phyloP scores from a whole-genome alignment of 148 eudicot genomes.

The Heliamphora exappendiculata region DNA sequence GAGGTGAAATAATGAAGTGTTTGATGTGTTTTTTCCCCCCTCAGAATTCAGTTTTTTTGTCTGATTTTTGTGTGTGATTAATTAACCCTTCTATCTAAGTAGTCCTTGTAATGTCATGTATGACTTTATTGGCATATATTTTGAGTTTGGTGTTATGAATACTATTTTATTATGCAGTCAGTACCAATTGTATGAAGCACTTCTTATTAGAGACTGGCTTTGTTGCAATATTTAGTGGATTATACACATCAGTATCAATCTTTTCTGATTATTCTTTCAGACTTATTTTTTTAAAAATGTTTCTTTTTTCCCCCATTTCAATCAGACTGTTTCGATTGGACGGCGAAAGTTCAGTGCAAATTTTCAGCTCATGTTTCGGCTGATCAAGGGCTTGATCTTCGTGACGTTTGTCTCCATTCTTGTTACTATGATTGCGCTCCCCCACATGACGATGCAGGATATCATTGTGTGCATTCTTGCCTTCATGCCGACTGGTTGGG shows the following conservation, averaged over 20 bases:
- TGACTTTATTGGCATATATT: not conserved
- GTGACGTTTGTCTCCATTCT: slow-evolving; percentile 37
- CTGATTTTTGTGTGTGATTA: slow-evolving; percentile 34
- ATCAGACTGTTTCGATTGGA: slow-evolving; percentile 48
- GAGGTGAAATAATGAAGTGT: not conserved
- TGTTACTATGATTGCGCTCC: slow-evolving; percentile 48
- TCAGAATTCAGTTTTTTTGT: not conserved
- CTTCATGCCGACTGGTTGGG: slow-evolving; percentile 98
- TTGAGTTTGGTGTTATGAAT: not conserved
- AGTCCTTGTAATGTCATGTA: not conserved
- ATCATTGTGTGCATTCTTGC: slow-evolving; percentile 82
- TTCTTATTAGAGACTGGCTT: not conserved
- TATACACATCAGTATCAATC: not conserved
- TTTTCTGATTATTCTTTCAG: not conserved
- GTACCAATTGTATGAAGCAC: not conserved
- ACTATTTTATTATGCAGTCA: not conserved
- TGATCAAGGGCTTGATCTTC: slow-evolving; percentile 45
- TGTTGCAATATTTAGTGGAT: not conserved
- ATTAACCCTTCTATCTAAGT: not conserved
- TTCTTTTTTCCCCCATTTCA: not conserved
- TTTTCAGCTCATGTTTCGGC: slow-evolving; percentile 50
- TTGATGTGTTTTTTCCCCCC: not conserved
- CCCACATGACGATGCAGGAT: slow-evolving; percentile 63
- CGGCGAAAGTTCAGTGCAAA: slow-evolving; percentile 50
- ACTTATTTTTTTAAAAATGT: not conserved